Evolutionary conservation across 805 yeast genomes (phyloP).

Genomic region (Zygoascus flipseniorum): DNA sequence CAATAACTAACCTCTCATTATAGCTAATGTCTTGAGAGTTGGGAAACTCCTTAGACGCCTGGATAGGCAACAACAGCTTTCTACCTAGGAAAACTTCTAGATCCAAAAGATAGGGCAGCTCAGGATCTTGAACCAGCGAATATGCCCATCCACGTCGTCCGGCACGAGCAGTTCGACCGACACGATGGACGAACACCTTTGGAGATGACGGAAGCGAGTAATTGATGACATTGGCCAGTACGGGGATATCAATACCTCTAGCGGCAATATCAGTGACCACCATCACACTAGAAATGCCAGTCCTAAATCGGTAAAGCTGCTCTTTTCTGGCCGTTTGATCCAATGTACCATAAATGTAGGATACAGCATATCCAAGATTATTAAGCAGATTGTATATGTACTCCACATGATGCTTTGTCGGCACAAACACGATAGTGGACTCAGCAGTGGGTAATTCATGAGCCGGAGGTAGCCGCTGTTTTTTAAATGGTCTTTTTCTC

Average conservation of each 20-base stretch:
- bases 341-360: constrained; percentile 87
- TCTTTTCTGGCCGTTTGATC: constrained; percentile 92
- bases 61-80: constrained; percentile 48
- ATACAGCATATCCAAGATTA: constrained; percentile 74
- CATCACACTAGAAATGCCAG: constrained; percentile 74
- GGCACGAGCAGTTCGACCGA: constrained; percentile 99
- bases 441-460: constrained; percentile 74
- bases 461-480: constrained; percentile 64
- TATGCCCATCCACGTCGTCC: constrained; percentile 98
- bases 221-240: constrained; percentile 89
- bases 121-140: constrained; percentile 75
- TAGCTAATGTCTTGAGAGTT: constrained; percentile 47
- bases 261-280: constrained; percentile 95
- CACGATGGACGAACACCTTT: constrained; percentile 91
- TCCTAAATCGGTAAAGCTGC: constrained; percentile 75
- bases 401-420: constrained; percentile 97
- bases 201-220: constrained; percentile 86
- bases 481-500: constrained; percentile 6
- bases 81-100: constrained; percentile 83
- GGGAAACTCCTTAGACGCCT: constrained; percentile 18
- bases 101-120: constrained; percentile 83
- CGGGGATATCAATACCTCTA: constrained; percentile 97
- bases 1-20: constrained; percentile 70
- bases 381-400: constrained; percentile 64
- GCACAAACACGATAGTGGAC: constrained; percentile 90